A percentile compares a stretch with the other conserved stretches of the same genome.
Evolutionary conservation across 805 yeast genomes (phyloP).

Genomic region (Hanseniaspora jakobsenii): DNA sequence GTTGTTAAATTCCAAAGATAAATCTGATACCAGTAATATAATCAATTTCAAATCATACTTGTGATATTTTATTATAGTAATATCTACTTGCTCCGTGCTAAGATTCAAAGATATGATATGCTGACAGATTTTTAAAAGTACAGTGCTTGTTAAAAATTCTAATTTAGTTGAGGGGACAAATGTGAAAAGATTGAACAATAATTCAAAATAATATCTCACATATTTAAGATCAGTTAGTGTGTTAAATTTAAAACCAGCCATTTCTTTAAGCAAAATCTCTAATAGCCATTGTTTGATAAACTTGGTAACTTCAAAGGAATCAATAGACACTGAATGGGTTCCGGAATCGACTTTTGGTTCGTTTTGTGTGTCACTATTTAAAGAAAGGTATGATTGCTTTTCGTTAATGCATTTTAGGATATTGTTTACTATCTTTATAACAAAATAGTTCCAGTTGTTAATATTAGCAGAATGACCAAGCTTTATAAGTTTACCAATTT

Average conservation of each 20-base stretch:
- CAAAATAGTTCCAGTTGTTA: slow-evolving; percentile 1
- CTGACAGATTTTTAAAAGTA: slow-evolving; percentile 4
- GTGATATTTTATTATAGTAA: slow-evolving; percentile 1
- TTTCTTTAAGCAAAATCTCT: not conserved
- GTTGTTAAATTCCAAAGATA: slow-evolving; percentile 13
- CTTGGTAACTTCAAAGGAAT: not conserved
- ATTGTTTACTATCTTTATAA: slow-evolving; percentile 7
- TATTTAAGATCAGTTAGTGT: slow-evolving; percentile 4
- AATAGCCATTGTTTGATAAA: slow-evolving; percentile 4
- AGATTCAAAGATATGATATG: not conserved
- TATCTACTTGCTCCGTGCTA: not conserved
- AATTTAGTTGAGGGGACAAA: slow-evolving; percentile 9
- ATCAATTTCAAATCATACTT: slow-evolving; percentile 13
- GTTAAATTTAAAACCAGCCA: not conserved
- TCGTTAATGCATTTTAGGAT: slow-evolving; percentile 5
- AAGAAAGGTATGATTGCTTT: not conserved
- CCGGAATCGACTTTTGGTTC: no score
- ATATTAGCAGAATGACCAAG: not conserved
- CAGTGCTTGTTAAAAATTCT: not conserved
- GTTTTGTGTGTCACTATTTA: not conserved
- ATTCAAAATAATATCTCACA: slow-evolving; percentile 11
- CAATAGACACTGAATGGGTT: not conserved
- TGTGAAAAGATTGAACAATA: slow-evolving; percentile 3
- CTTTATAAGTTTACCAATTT: not conserved
- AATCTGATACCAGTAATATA: slow-evolving; percentile 4